Base-by-base conservation (phyloP, 495 filamentous ascomycete genomes). In the Evernia prunastri region DNA sequence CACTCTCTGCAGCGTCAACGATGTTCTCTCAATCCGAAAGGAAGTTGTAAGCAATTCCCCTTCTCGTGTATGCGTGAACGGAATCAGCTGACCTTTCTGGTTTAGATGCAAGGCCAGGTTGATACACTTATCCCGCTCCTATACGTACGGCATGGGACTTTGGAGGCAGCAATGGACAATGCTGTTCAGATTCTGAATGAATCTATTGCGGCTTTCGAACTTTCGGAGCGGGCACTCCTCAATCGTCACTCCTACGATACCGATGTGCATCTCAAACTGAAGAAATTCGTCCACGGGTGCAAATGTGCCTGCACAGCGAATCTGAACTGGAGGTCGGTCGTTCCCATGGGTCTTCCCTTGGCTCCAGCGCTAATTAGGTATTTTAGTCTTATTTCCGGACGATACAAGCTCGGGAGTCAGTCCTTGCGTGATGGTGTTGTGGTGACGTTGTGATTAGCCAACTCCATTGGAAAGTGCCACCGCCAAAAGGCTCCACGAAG, bases 121-220 rank as follows among this genome's bases (percentile, higher is more conserved):
- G 51, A 56, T 56, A 15, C 51, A 11, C 51, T 56, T 11, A 56
- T 56, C 51, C 51, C 51, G 17, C 15, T 56, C 15, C 27, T 56
- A 56, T 56, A 56, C 25, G 11, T 29, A n/a, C 51, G 25, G 51
- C 51, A 56, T 29, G 51, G 51, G 9, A 56, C 17, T 9, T 29
- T 56, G 51, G 51, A 56, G 51, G 25, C 15, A 56, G 51, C 51
- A n/a, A 56, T 56, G 51, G 51, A 56, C 10, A 23, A 12, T 56
- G 51, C 51, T 56, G 51, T 56, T 25, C 13, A 56, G 15, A 56
- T 56, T n/a, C 51, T 56, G 17, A 56, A 56, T 18, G 27, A 25
- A 10, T 56, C 51, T 25, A 56, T 56, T 29, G 17, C 15, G 51
- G 51, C 23, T 11, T 56, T 56, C 23, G 51, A 56, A 11, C 9